Base-by-base conservation (phyloP, 148 eudicot species). In the Rhododendron vialii region DNA sequence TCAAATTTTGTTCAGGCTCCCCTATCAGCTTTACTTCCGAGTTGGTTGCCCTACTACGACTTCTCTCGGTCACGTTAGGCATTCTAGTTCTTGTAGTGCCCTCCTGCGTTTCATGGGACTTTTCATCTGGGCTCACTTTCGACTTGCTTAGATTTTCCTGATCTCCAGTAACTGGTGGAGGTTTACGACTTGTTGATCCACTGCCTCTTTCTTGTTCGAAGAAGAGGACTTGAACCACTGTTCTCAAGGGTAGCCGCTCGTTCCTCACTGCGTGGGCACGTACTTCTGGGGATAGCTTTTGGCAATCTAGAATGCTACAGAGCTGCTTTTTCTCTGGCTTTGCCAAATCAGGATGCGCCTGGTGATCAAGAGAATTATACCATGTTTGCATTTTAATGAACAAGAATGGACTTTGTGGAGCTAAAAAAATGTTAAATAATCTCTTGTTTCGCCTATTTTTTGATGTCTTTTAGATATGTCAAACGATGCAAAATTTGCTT, bases 221-320 rank as follows among this genome's bases (percentile, higher is more conserved):
- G 90, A 89, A 93, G 82, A 93, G 92, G 67, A 92, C 88, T 81
- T 91, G 94, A 47, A 93, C 94, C 17, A 93, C 94, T 10, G 91
- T 92, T 84, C 95, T 89, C 86, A 91, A 65, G 38, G 95, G 95
- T 48, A 93, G 89, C 35, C 88, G 86, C 88, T 93, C 95, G 38
- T 93, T 93, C 84, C 77, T 90, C 84, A 92, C 94, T 63, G 88
- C 95, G 12, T 90, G 92, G 4, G 87, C 88, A 0, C 93, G 87
- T 13, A 86, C 86, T 74, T 90, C 90, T 3, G 88, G 87, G 0
- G 95, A 91, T 79, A 93, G 83, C 61, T 91, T 93, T 86, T 88
- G 88, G 85, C 92, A 91, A 83, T 93, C 90, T 14, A 93, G 80
- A 51, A 91, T 69, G 38, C 90, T 84, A 36, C 95, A 92, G 3